Evolutionary conservation across 2,329 filamentous ascomycete genomes (phyloP).

Genomic region (Beauveria scarabaeidicola): DNA sequence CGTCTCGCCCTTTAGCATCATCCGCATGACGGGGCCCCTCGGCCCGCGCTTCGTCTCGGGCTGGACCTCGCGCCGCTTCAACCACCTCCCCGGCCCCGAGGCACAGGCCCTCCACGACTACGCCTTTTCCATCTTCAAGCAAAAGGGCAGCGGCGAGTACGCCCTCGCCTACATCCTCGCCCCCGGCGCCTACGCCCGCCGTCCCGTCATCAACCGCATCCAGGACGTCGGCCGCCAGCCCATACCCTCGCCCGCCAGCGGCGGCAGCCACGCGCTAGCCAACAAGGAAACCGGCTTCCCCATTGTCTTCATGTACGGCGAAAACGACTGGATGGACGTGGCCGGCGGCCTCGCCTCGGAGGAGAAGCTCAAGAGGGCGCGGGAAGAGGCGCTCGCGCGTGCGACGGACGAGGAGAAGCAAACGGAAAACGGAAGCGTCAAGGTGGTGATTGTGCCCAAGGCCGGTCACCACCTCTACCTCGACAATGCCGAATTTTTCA

Average conservation of each 20-base stretch:
- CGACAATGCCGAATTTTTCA: slow-evolving; percentile 52
- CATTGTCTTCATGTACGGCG: slow-evolving; percentile 90
- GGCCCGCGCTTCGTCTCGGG: slow-evolving; percentile 88
- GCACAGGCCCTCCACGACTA: slow-evolving; percentile 84
- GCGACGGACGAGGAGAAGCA: slow-evolving; percentile 60
- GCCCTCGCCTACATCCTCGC: slow-evolving; percentile 87
- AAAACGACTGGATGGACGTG: slow-evolving; percentile 98
- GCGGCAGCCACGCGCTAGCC: slow-evolving; percentile 13
- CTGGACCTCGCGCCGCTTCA: slow-evolving; percentile 90
- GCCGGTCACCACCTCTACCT: slow-evolving; percentile 53
- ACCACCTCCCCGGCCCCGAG: slow-evolving; percentile 73
- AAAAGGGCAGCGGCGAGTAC: slow-evolving; percentile 89
- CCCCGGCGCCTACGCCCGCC: slow-evolving; percentile 84
- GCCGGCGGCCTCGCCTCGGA: slow-evolving; percentile 73
- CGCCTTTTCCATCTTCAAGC: slow-evolving; percentile 87
- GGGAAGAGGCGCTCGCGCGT: slow-evolving; percentile 47
- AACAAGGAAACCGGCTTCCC: slow-evolving; percentile 60
- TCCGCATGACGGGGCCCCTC: slow-evolving; percentile 80
- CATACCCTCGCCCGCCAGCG: slow-evolving; percentile 22
- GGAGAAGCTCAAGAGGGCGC: slow-evolving; percentile 66
- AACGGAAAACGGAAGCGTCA: slow-evolving; percentile 69
- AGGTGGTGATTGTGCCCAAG: slow-evolving; percentile 66
- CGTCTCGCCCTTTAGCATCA: slow-evolving; percentile 84
- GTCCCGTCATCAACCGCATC: slow-evolving; percentile 79
- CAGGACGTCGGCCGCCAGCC: slow-evolving; percentile 74